Evolutionary conservation across 2,329 filamentous ascomycete genomes (phyloP), one percentile per base, ranked within the genome.

Genomic region (Seiridium cupressi): DNA sequence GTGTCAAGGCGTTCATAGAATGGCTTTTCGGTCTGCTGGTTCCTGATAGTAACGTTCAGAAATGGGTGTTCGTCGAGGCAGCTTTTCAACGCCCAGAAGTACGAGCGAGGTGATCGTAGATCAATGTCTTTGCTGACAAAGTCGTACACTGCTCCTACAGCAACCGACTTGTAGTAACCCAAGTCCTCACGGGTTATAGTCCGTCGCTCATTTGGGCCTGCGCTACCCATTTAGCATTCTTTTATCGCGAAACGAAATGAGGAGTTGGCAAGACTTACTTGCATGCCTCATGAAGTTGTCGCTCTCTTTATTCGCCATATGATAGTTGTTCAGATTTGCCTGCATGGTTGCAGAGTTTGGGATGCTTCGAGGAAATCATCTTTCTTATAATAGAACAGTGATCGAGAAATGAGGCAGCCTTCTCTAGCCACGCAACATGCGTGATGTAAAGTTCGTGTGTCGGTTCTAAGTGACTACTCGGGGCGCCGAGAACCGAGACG

Each of bases 171-270:
- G 64, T 80, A 79, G 59, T 74, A 73, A 1, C 72, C 74, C 5
- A 78, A 66, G 35, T 72, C 68, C 61, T 80, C 76, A 32, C 77
- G 70, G 26, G 67, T 70, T 49, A 79, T 78, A 42, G 71, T 76
- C 6, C 77, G 73, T 32, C 68, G 72, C 63, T 81, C 78, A 61
- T 55, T 44, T n/a, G 60, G 60, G 40, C 60, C 60, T 61, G 18
- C 18, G 18, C 18, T 42, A 13, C 38, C 13, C 7, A 42, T 42
- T 42, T 42, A 42, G 38, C 7, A 42, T 42, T 42, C 13, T 42
- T 13, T 7, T 7, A 42, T 8, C 1, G 13, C 38, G 38, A 8
- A 13, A 8, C 7, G 7, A 42, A 13, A 42, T 8, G 7, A 13
- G 7, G 7, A 42, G 38, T 13, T 7, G 38, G 7, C 7, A 42